Evolutionary conservation across 495 filamentous ascomycete species (phyloP).

Genomic region (Oidiodendron maius): DNA sequence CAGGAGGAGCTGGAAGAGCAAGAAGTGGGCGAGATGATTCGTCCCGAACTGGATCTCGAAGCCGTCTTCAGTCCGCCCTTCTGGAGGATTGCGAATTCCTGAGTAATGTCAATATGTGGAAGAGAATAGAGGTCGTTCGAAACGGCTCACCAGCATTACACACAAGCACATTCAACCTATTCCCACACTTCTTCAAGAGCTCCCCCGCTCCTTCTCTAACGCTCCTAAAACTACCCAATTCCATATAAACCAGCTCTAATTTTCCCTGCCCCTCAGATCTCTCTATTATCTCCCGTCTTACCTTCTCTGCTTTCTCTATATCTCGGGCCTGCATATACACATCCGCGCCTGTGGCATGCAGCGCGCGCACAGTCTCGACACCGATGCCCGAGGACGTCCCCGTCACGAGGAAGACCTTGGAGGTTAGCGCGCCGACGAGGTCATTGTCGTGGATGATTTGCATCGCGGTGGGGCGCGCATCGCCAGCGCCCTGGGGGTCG

Average conservation of each 20-base stretch:
- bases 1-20: slow-evolving; percentile 57
- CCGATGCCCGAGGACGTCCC: slow-evolving; percentile 46
- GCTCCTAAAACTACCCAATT: slow-evolving; percentile 23
- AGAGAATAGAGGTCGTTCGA: background rate
- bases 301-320: slow-evolving; percentile 28
- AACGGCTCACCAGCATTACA: slow-evolving; percentile 46
- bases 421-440: slow-evolving; percentile 30
- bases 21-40: slow-evolving; percentile 64
- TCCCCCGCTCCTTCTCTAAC: slow-evolving; percentile 20
- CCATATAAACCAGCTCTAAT: slow-evolving; percentile 22
- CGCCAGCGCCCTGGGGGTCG: background rate
- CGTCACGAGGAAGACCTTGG: slow-evolving; percentile 44
- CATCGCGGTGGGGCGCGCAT: slow-evolving; percentile 25
- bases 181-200: slow-evolving; percentile 11
- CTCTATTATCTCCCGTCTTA: slow-evolving; percentile 21
- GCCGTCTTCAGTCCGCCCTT: slow-evolving; percentile 36
- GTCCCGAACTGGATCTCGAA: slow-evolving; percentile 64
- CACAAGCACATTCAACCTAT: slow-evolving; percentile 44
- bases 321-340: slow-evolving; percentile 37
- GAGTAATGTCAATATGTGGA: background rate
- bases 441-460: slow-evolving; percentile 45
- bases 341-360: slow-evolving; percentile 38
- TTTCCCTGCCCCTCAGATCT: slow-evolving; percentile 11
- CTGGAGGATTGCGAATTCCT: background rate
- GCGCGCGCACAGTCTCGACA: slow-evolving; percentile 38